phyloP scores from a whole-genome alignment of 108 stramenopile species.

The Stephanodiscus triporus region DNA sequence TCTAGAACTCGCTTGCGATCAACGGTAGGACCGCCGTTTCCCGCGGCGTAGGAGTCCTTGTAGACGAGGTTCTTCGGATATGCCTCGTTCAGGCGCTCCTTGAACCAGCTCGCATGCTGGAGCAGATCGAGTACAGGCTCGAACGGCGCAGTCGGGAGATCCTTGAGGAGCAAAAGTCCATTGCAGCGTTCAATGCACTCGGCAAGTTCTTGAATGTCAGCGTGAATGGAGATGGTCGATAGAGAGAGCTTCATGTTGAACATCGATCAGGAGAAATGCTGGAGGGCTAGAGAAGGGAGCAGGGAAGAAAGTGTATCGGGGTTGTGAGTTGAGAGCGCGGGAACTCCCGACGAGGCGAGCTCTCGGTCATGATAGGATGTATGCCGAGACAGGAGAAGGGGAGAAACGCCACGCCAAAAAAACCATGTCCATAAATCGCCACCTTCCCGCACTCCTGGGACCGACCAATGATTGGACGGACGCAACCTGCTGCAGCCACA shows the following conservation, averaged over 20 bases:
- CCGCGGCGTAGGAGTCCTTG: constrained; percentile 29
- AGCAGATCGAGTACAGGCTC: neutral
- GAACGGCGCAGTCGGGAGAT: constrained; percentile 10
- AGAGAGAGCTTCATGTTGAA: neutral
- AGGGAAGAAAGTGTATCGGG: too few species aligned
- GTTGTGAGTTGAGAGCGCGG: too few species aligned
- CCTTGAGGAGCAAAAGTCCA: neutral
- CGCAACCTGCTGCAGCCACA: too few species aligned
- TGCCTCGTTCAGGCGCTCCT: constrained; percentile 33
- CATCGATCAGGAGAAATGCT: neutral
- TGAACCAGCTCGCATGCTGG: neutral
- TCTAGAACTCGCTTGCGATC: constrained; percentile 37
- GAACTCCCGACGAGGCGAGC: too few species aligned
- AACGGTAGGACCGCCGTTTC: constrained; percentile 17
- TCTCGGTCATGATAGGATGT: too few species aligned
- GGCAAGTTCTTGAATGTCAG: neutral
- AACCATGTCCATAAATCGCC: too few species aligned
- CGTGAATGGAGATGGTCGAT: neutral
- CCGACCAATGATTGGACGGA: too few species aligned
- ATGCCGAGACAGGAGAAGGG: too few species aligned
- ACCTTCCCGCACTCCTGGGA: too few species aligned
- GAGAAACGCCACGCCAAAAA: too few species aligned
- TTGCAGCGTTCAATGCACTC: constrained; percentile 9
- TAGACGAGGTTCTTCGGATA: constrained; percentile 28
- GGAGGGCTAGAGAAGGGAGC: too few species aligned